Percentiles rank a stretch among this genome's conserved stretches.
These are phyloP conservation scores for Colletotrichum gloeosporioides DNA, from an alignment of 2,329 filamentous ascomycete genomes.

Conservation along the genomic window DNA sequence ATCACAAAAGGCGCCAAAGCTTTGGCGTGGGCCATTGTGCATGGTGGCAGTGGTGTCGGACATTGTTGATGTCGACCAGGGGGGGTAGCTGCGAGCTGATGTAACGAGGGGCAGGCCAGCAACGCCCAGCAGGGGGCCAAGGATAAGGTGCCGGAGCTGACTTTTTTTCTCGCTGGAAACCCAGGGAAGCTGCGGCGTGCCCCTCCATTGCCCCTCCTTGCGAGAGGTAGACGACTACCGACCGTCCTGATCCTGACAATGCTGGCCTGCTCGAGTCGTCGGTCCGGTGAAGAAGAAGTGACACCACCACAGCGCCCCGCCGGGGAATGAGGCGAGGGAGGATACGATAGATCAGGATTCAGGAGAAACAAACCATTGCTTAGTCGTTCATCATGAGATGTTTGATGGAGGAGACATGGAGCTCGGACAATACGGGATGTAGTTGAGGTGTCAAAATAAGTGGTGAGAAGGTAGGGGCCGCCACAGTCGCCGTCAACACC, in stretches of 20 bases:
- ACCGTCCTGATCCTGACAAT: neutral
- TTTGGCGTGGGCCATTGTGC: constrained; percentile 11
- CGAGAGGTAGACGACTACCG: no score
- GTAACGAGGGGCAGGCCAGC: constrained; percentile 21
- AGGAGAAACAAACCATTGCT: neutral
- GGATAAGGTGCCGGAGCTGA: constrained; percentile 18
- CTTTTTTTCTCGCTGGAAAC: constrained; percentile 17
- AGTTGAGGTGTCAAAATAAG: constrained; percentile 6
- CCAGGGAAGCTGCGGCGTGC: constrained; percentile 15
- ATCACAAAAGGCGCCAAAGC: constrained; percentile 5
- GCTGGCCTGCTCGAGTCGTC: constrained; percentile 4
- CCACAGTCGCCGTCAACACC: neutral
- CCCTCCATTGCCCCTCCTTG: constrained; percentile 8
- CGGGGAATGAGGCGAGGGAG: neutral
- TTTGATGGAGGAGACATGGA: neutral
- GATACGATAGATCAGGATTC: neutral
- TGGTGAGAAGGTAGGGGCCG: constrained; percentile 6
- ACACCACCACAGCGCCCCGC: neutral
- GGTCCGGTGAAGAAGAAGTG: neutral
- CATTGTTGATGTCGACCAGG: constrained; percentile 9
- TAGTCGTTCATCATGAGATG: neutral
- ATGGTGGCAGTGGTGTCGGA: constrained; percentile 13
- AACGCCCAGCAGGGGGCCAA: constrained; percentile 1
- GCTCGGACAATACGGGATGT: neutral
- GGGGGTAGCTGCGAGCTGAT: constrained; percentile 18